Conservation (phyloP, 2,329 filamentous ascomycete species). For the Orbilia brochopaga region DNA sequence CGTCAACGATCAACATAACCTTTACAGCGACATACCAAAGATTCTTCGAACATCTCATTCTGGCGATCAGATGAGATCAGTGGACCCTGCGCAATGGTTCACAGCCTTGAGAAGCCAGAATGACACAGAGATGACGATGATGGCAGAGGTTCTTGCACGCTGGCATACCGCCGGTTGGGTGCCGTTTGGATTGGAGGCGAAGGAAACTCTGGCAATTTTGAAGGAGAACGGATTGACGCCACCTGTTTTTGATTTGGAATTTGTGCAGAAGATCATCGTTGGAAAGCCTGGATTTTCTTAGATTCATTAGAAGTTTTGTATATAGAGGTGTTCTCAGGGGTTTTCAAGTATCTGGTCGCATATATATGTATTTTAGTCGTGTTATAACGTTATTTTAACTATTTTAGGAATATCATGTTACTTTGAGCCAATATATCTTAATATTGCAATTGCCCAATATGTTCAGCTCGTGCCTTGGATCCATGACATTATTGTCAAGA, state of each 20-base stretch:
- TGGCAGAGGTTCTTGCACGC: conserved; percentile 24
- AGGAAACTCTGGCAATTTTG: conserved; percentile 17
- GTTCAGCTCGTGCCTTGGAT: too few species aligned
- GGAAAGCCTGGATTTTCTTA: conserved; percentile 19
- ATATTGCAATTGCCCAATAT: too few species aligned
- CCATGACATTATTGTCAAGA: too few species aligned
- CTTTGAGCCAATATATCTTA: too few species aligned
- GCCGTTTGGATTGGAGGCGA: conserved; percentile 19
- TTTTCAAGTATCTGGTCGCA: too few species aligned
- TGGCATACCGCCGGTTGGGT: conserved; percentile 26
- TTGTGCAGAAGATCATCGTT: conserved; percentile 20
- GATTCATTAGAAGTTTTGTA: background rate
- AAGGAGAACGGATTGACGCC: conserved; percentile 17
- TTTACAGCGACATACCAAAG: conserved; percentile 21
- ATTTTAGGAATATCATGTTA: too few species aligned
- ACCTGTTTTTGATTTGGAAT: conserved; percentile 8
- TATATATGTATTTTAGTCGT: too few species aligned
- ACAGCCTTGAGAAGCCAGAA: conserved; percentile 14
- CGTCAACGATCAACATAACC: conserved; percentile 18
- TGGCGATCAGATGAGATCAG: conserved; percentile 13
- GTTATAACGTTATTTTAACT: too few species aligned
- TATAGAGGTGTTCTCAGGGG: background rate
- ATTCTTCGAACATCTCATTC: conserved; percentile 13
- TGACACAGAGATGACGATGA: conserved; percentile 27
- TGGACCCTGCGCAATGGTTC: conserved; percentile 21